These are phyloP conservation scores for Nothomitra cinnamomea DNA, from an alignment of 2,329 filamentous ascomycete species.

Conservation along the genomic window DNA sequence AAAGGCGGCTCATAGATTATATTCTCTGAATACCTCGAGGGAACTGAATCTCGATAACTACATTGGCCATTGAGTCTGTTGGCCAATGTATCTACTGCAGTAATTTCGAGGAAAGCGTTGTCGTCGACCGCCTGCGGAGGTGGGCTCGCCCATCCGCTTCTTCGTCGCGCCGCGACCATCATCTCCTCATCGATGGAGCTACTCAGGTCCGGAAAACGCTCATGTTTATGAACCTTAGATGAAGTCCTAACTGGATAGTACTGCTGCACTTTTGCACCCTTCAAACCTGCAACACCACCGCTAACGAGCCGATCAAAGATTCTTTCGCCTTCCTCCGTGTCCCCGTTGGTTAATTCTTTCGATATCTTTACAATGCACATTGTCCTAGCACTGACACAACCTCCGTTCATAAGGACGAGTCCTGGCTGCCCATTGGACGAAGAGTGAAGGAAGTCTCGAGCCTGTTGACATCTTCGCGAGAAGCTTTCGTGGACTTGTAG, in stretches of 20 bases:
- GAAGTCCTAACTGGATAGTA: background rate
- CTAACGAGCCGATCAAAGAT: background rate
- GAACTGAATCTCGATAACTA: too few relatives aligned
- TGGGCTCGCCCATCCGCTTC: too few relatives aligned
- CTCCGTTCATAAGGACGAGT: constrained; percentile 1
- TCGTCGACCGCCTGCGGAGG: too few relatives aligned
- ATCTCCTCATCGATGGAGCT: background rate
- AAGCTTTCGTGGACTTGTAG: background rate
- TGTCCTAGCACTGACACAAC: background rate
- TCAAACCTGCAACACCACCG: background rate
- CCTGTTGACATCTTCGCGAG: background rate
- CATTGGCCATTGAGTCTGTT: too few relatives aligned
- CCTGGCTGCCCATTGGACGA: background rate
- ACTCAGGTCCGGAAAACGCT: background rate
- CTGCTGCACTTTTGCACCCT: background rate
- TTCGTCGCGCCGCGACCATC: too few relatives aligned
- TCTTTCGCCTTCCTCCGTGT: background rate
- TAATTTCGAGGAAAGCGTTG: too few relatives aligned
- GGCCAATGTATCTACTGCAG: too few relatives aligned
- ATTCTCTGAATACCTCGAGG: too few relatives aligned
- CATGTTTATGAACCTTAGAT: too few relatives aligned
- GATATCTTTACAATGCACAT: constrained; percentile 1
- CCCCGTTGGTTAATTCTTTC: background rate
- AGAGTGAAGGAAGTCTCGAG: background rate
- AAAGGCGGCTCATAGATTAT: too few relatives aligned